Evolutionary conservation across 169 alveolate genomes (phyloP).

Genomic region (Eimeria maxima): DNA sequence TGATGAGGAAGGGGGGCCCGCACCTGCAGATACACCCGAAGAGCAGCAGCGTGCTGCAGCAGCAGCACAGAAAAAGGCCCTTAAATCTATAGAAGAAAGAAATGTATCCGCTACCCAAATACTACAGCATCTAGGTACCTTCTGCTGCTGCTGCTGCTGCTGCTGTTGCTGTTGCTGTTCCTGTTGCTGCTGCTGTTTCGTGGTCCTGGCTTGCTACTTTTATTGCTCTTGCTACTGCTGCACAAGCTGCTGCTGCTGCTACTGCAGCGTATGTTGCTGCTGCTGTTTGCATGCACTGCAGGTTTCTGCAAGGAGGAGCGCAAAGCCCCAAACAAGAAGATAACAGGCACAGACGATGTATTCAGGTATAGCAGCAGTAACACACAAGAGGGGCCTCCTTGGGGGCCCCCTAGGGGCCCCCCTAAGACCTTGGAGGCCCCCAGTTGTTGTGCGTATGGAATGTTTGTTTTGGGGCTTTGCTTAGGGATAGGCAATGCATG

Average conservation of each 20-base stretch:
- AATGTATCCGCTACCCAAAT: constrained; percentile 14
- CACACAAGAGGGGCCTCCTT: not conserved
- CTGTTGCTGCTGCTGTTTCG: not conserved
- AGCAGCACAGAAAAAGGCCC: not conserved
- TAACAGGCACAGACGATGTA: constrained; percentile 81
- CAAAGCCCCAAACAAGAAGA: constrained; percentile 86
- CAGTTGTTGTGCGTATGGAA: not conserved
- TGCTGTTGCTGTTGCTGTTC: not conserved
- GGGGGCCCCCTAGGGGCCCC: not conserved
- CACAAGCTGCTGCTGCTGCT: too few species aligned
- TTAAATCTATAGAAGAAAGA: not conserved
- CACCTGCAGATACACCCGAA: not conserved
- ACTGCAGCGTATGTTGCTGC: too few species aligned
- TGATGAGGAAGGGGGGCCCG: not conserved
- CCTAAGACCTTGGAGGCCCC: constrained; percentile 76
- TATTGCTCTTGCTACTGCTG: too few species aligned
- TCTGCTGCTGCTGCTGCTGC: not conserved
- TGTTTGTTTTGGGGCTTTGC: not conserved
- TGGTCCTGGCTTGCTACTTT: not conserved
- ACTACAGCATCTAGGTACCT: not conserved
- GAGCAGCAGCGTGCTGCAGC: not conserved
- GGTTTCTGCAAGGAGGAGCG: constrained; percentile 88
- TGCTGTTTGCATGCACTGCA: constrained; percentile 15
- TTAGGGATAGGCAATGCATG: not conserved
- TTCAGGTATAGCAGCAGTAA: constrained; percentile 23